Conservation (phyloP, 2,329 filamentous ascomycete genomes). For the Aureobasidium sp. region DNA sequence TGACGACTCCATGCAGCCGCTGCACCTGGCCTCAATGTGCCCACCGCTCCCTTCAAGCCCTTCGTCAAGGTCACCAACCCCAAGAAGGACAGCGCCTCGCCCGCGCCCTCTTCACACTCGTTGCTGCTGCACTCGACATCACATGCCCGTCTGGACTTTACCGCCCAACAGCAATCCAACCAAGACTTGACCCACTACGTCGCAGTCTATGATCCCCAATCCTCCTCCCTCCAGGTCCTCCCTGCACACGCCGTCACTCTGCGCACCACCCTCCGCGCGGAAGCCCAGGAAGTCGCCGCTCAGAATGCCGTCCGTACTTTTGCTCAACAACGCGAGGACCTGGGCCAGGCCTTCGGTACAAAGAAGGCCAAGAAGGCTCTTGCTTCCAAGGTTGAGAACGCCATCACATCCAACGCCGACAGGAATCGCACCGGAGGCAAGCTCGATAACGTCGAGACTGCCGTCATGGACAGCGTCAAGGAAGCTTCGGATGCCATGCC, state of each 20-base stretch:
- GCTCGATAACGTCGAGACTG: constrained; percentile 48
- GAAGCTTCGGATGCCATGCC: constrained; percentile 57
- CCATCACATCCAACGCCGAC: constrained; percentile 44
- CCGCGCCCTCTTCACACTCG: constrained; percentile 37
- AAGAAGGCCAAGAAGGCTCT: constrained; percentile 79
- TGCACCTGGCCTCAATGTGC: constrained; percentile 30
- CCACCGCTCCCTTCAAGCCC: constrained; percentile 41
- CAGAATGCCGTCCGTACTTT: constrained; percentile 30
- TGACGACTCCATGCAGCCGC: constrained; percentile 17
- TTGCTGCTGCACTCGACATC: constrained; percentile 53
- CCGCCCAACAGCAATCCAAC: constrained; percentile 30
- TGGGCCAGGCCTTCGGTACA: constrained; percentile 73
- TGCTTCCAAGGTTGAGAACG: constrained; percentile 59
- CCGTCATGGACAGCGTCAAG: constrained; percentile 57
- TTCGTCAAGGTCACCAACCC: constrained; percentile 33
- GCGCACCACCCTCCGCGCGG: constrained; percentile 41
- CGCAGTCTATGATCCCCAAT: constrained; percentile 50
- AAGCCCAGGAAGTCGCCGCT: constrained; percentile 31
- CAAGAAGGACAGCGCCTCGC: constrained; percentile 21
- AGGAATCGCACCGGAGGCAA: constrained; percentile 37
- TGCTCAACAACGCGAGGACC: constrained; percentile 55
- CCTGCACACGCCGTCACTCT: constrained; percentile 48
- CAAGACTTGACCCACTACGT: constrained; percentile 48
- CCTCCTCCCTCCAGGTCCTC: constrained; percentile 45
- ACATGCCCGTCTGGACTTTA: constrained; percentile 53